Percentiles rank a stretch among this genome's conserved stretches.
These are phyloP conservation scores for Didymella exigua DNA, from an alignment of 2,329 filamentous ascomycete genomes.

Conservation along the genomic window DNA sequence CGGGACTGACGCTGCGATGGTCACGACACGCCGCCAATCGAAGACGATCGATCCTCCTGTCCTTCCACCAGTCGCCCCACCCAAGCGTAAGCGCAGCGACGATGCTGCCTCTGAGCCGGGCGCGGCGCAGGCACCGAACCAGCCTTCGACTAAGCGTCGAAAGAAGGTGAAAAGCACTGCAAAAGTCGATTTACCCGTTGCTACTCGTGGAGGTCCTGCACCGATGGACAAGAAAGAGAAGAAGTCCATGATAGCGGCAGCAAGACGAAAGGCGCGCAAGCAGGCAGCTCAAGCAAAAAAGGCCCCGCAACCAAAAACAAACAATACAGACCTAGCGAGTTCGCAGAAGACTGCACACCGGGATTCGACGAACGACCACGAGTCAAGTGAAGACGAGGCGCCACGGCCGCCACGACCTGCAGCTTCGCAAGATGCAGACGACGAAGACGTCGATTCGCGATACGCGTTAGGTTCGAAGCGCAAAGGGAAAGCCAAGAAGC, in stretches of 20 bases:
- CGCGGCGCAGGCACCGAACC: background rate
- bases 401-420: background rate
- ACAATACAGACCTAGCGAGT: background rate
- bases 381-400: conserved; percentile 5
- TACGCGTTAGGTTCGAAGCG: conserved; percentile 7
- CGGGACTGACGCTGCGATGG: background rate
- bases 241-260: background rate
- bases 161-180: conserved; percentile 8
- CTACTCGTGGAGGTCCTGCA: background rate
- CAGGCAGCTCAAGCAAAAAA: background rate
- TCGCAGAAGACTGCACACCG: background rate
- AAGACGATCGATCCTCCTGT: conserved; percentile 3
- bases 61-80: background rate
- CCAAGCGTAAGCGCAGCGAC: conserved; percentile 1
- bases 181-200: background rate
- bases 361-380: background rate
- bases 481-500: background rate
- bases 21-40: conserved; percentile 10
- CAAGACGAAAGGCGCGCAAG: background rate
- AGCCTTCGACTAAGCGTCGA: conserved; percentile 10
- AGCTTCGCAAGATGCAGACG: background rate
- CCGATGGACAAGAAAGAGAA: background rate
- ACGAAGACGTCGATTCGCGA: conserved; percentile 12
- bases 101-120: background rate
- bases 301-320: background rate